Evolutionary conservation across 345 rosid species (phyloP).

Genomic region (Acer yangbiense): DNA sequence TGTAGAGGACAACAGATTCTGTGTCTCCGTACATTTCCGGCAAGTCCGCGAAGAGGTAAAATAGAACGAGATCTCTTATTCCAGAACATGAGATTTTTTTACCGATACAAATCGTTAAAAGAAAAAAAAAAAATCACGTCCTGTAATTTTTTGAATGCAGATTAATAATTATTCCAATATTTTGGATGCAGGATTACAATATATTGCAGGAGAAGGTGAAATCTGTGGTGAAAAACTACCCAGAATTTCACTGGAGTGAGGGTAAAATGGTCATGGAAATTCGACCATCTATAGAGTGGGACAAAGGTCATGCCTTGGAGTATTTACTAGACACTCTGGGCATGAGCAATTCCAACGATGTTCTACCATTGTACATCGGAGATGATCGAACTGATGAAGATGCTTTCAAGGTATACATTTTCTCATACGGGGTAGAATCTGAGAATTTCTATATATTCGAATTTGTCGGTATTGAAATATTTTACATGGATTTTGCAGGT

Average conservation of each 20-base stretch:
- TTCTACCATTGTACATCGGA: constrained; percentile 57
- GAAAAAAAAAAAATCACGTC: too few species aligned
- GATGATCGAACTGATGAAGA: constrained; percentile 70
- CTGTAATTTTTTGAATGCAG: too few species aligned
- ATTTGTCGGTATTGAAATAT: too few species aligned
- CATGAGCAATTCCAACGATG: constrained; percentile 37
- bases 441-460: not conserved
- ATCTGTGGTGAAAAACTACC: constrained; percentile 37
- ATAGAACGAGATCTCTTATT: too few species aligned
- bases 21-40: constrained; percentile 49
- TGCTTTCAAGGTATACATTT: constrained; percentile 51
- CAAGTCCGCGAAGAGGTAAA: constrained; percentile 29
- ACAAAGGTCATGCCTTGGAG: constrained; percentile 58
- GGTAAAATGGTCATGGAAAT: constrained; percentile 63
- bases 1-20: constrained; percentile 47
- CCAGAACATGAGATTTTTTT: too few species aligned
- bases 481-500: constrained; percentile 29
- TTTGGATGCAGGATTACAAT: constrained; percentile 30
- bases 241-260: constrained; percentile 32
- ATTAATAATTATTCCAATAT: not conserved
- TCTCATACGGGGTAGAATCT: too few species aligned
- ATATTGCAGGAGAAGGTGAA: constrained; percentile 39
- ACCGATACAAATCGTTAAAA: too few species aligned
- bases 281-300: constrained; percentile 60
- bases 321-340: constrained; percentile 51